phyloP scores from a whole-genome alignment of 2,329 filamentous ascomycete genomes.

The Alternaria sp. region DNA sequence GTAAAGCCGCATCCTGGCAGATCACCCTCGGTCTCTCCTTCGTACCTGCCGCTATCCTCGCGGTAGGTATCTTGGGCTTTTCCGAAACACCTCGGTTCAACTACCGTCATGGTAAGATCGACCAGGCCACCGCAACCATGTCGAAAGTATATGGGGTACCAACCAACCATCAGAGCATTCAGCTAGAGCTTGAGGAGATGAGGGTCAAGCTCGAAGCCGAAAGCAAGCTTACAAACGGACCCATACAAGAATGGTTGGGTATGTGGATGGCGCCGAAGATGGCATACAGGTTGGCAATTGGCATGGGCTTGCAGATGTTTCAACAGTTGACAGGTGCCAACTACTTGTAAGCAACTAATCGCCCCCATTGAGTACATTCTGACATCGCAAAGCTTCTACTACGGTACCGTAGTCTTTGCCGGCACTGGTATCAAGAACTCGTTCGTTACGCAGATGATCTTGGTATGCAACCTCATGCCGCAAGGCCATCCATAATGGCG shows the following conservation, averaged over 20 bases:
- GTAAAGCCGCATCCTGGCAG: slow-evolving; percentile 63
- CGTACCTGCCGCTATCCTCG: slow-evolving; percentile 60
- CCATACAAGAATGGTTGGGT: slow-evolving; percentile 62
- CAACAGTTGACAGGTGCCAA: slow-evolving; percentile 68
- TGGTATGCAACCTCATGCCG: slow-evolving; percentile 34
- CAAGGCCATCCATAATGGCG: background rate
- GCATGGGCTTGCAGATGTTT: slow-evolving; percentile 66
- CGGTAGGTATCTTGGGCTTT: slow-evolving; percentile 59
- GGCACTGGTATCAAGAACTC: slow-evolving; percentile 50
- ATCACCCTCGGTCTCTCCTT: slow-evolving; percentile 66
- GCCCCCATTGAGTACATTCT: background rate
- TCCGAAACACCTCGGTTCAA: slow-evolving; percentile 63
- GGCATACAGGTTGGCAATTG: slow-evolving; percentile 66
- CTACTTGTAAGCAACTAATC: slow-evolving; percentile 46
- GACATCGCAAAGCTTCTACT: slow-evolving; percentile 53
- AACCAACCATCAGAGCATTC: slow-evolving; percentile 59
- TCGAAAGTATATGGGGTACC: slow-evolving; percentile 61
- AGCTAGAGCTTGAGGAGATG: slow-evolving; percentile 61
- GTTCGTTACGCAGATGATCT: slow-evolving; percentile 55
- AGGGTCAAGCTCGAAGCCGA: slow-evolving; percentile 61
- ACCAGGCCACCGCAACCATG: slow-evolving; percentile 58
- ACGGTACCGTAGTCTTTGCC: slow-evolving; percentile 53
- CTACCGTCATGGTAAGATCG: slow-evolving; percentile 59
- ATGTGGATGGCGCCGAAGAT: slow-evolving; percentile 70
- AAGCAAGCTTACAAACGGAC: slow-evolving; percentile 20